Base-by-base conservation (phyloP, 768 basidiomycete genomes). In the Rhodosporidiobolus sp. region DNA sequence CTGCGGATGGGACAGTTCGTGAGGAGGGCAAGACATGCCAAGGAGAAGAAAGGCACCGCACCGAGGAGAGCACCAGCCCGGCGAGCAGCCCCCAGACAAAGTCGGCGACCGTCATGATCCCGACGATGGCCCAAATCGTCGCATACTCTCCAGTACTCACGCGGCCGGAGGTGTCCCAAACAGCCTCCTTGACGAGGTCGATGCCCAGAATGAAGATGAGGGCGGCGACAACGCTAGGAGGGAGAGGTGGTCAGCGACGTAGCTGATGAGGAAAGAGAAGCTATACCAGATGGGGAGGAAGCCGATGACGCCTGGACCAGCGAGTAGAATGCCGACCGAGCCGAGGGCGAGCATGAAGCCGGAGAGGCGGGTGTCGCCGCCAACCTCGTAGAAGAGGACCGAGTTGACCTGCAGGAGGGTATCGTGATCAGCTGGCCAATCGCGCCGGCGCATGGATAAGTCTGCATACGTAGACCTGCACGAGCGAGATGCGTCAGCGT, bases 141-240 rank as follows among this genome's bases (percentile, higher is more conserved):
- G 80, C 74, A 66, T 82, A 83, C 57, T 83, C 86, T 72, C 80
- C 90, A 85, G 85, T 83, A 84, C 88, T 93, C 30, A 92, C 92
- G 24, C 94, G 88, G 81, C 91, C 86, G 57, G 92, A 84, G 17
- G 94, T 94, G 82, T 99, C 95, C 94, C 94, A 98, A 16, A 97
- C 80, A 0, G 96, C 94, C 81, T 97, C 95, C 78, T 94, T 95
- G 52, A 92, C 87, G 50, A 99, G 87, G 76, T 98, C 95, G 62
- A 97, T 86, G 0, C 94, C 96, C 46, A 98, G 85, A 16, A 96
- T 93, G 76, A 93, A 94, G 73, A 98, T 97, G 66, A 99, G 84
- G 4, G 77, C 77, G 1, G 76, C 77, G 34, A 79, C 78, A 49
- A 79, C 75, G 65, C 38, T 43, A 43, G 7, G 38, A 43, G 38